Percentiles rank a stretch among this genome's conserved stretches.
Evolutionary conservation across 1,284 basidiomycete species (phyloP).

Genomic region (Mycena citricolor): DNA sequence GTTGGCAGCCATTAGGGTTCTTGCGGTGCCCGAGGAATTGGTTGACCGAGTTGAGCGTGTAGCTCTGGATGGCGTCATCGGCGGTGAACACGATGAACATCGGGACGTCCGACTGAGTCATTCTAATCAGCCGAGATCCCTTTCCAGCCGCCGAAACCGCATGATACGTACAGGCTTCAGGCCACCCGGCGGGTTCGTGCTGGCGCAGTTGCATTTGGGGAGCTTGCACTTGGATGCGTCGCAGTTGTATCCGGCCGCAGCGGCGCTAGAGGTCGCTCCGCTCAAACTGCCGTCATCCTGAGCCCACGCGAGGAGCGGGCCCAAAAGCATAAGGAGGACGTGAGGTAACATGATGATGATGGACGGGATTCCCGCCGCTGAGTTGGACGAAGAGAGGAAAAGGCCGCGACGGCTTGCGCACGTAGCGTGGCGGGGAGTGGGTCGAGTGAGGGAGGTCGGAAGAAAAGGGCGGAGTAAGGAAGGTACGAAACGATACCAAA

Average conservation of each 20-base stretch:
- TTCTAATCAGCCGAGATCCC: too few relatives aligned
- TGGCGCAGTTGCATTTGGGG: slow-evolving; percentile 72
- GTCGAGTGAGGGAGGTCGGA: too few relatives aligned
- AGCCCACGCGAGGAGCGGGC: slow-evolving; percentile 34
- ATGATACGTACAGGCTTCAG: slow-evolving; percentile 54
- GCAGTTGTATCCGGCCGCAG: slow-evolving; percentile 68
- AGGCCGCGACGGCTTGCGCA: too few relatives aligned
- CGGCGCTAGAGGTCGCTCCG: slow-evolving; percentile 46
- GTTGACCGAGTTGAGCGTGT: slow-evolving; percentile 70
- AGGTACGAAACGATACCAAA: too few relatives aligned
- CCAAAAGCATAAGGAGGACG: slow-evolving; percentile 1
- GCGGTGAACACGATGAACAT: slow-evolving; percentile 74
- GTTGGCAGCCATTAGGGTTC: slow-evolving; percentile 79
- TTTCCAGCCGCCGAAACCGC: too few relatives aligned
- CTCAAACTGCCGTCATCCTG: slow-evolving; percentile 49
- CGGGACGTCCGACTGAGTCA: slow-evolving; percentile 60
- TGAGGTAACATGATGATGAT: slow-evolving; percentile 2
- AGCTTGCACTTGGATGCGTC: slow-evolving; percentile 65
- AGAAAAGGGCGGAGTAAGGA: too few relatives aligned
- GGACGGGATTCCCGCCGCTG: not conserved
- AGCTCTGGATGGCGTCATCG: slow-evolving; percentile 74
- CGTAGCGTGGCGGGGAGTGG: too few relatives aligned
- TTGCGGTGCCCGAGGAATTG: slow-evolving; percentile 75
- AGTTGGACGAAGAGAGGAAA: too few relatives aligned
- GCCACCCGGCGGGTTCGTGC: slow-evolving; percentile 69